These are phyloP conservation scores for Plasmodium inui DNA, from an alignment of 169 alveolate species.

Conservation along the genomic window DNA sequence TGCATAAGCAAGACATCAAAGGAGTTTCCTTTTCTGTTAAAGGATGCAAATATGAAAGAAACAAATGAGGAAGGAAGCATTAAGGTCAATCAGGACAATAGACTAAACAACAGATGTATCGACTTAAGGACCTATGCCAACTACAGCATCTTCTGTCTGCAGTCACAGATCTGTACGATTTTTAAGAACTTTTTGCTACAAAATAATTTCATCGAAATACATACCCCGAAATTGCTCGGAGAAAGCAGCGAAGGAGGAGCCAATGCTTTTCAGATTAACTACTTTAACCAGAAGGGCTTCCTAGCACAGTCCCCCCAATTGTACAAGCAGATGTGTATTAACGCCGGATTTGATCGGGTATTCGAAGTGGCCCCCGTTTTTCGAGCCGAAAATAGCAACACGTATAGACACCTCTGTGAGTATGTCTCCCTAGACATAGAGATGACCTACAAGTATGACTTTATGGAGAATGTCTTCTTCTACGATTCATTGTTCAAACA, in stretches of 20 bases:
- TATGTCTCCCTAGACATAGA: conserved; percentile 98
- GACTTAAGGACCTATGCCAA: conserved; percentile 96
- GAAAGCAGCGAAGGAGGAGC: conserved; percentile 99
- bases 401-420: conserved; percentile 99
- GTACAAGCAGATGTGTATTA: conserved; percentile 98
- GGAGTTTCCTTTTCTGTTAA: conserved; percentile 96
- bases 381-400: conserved; percentile 99
- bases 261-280: conserved; percentile 94
- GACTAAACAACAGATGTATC: conserved; percentile 96
- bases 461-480: conserved; percentile 96
- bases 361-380: conserved; percentile 99
- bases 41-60: conserved; percentile 95
- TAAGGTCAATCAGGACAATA: conserved; percentile 95
- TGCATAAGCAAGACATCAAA: conserved; percentile 88
- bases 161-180: conserved; percentile 94
- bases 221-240: conserved; percentile 98
- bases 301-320: conserved; percentile 99
- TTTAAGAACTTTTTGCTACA: conserved; percentile 93
- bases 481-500: conserved; percentile 91
- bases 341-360: conserved; percentile 97
- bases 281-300: conserved; percentile 91
- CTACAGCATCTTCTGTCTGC: conserved; percentile 94
- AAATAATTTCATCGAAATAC: conserved; percentile 96
- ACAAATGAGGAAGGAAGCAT: conserved; percentile 88
- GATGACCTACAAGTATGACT: conserved; percentile 97